Evolutionary conservation across 2,329 filamentous ascomycete genomes (phyloP).

Genomic region (Scedosporium boydii): DNA sequence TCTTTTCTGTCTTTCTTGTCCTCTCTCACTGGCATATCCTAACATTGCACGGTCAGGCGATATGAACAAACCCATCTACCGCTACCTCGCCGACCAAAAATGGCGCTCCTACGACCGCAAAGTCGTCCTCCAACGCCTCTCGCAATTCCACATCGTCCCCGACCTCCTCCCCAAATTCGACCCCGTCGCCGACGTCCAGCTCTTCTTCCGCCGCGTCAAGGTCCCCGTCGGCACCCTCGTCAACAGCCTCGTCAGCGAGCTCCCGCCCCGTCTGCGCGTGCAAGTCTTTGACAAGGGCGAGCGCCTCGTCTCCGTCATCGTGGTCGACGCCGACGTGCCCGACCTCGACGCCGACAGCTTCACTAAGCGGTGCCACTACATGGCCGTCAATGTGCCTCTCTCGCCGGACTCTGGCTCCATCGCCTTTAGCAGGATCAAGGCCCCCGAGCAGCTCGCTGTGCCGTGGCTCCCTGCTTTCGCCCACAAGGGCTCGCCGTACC

Average conservation of each 20-base stretch:
- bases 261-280: constrained; percentile 64
- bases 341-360: constrained; percentile 67
- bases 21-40: neutral
- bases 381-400: constrained; percentile 58
- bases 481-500: constrained; percentile 85
- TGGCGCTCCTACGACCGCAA: constrained; percentile 78
- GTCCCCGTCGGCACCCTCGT: constrained; percentile 72
- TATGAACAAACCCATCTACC: constrained; percentile 95
- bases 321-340: constrained; percentile 87
- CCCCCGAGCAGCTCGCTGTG: constrained; percentile 56
- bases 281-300: constrained; percentile 78
- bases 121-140: constrained; percentile 74
- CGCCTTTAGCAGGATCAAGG: constrained; percentile 52
- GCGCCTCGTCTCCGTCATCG: constrained; percentile 72
- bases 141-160: constrained; percentile 78
- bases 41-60: constrained; percentile 49
- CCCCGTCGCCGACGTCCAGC: constrained; percentile 67
- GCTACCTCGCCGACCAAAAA: constrained; percentile 74
- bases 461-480: constrained; percentile 82
- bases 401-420: constrained; percentile 46
- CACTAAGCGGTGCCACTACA: constrained; percentile 74
- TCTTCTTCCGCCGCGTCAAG: constrained; percentile 65
- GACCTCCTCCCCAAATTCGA: constrained; percentile 78
- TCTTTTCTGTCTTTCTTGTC: neutral
- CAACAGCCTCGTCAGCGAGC: constrained; percentile 62